Percentiles rank a stretch among this genome's conserved stretches.
Conservation (phyloP, 176 grass and related monocot species). For the Olyra latifolia region DNA sequence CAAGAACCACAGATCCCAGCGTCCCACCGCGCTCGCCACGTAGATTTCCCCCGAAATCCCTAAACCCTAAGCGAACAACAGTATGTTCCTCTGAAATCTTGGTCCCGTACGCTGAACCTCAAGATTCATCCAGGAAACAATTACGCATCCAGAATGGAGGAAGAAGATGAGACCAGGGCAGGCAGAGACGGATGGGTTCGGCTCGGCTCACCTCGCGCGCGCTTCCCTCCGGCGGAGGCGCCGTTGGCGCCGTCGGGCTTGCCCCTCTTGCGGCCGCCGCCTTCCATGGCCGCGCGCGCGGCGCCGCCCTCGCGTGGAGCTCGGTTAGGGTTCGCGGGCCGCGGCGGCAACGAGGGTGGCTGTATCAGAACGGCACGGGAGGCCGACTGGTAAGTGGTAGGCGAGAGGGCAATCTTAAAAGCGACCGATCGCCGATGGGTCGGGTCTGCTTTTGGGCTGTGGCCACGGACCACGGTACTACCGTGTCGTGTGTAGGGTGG, state of each 20-base stretch:
- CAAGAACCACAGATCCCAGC: slow-evolving; percentile 8
- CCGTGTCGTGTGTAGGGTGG: no score
- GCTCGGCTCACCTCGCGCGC: slow-evolving; percentile 51
- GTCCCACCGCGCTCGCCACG: neutral
- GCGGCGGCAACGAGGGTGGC: neutral
- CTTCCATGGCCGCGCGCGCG: slow-evolving; percentile 43
- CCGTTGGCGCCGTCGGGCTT: slow-evolving; percentile 37
- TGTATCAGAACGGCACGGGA: neutral
- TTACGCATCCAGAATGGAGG: neutral
- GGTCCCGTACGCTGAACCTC: neutral
- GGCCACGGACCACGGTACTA: no score
- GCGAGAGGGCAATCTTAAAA: neutral
- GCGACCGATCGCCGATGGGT: neutral
- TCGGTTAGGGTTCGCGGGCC: slow-evolving; percentile 4
- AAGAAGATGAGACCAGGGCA: neutral
- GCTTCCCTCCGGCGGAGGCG: slow-evolving; percentile 42
- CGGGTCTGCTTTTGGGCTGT: no score
- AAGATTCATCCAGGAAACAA: neutral
- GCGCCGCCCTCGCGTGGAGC: neutral
- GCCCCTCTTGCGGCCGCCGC: slow-evolving; percentile 61
- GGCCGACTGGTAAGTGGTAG: neutral
- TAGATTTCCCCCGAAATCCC: neutral
- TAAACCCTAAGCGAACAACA: neutral
- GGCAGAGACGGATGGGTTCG: neutral
- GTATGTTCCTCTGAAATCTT: neutral